Conservation (phyloP, 352 stramenopile species). For the Hyaloperonospora arabidopsidis region DNA sequence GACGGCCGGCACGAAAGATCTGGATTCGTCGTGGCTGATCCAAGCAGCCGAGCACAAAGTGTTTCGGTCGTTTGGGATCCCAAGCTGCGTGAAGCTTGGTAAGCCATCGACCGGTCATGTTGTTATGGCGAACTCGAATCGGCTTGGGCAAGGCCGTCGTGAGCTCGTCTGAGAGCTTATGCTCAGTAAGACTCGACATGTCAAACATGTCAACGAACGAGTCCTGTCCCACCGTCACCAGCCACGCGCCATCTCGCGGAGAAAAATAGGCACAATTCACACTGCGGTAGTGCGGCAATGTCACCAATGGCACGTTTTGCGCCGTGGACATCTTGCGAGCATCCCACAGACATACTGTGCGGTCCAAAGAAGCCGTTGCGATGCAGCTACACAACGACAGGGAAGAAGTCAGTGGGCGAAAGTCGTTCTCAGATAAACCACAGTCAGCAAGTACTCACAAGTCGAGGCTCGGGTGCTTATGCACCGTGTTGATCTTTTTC, state of each 20-base stretch:
- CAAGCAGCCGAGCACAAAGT: constrained; percentile 81
- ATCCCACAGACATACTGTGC: constrained; percentile 80
- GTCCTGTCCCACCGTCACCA: constrained; percentile 80
- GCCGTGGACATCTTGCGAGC: constrained; percentile 40
- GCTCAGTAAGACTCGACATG: constrained; percentile 30
- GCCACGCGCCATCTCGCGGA: constrained; percentile 41
- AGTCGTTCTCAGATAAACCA: background rate
- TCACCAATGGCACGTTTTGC: constrained; percentile 39
- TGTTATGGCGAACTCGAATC: constrained; percentile 59
- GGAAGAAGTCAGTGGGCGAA: constrained; percentile 7
- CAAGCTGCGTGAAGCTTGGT: constrained; percentile 79
- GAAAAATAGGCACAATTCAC: constrained; percentile 87
- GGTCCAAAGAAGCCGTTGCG: constrained; percentile 71
- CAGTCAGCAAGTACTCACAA: constrained; percentile 38
- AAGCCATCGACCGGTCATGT: constrained; percentile 80
- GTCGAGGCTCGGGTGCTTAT: constrained; percentile 48
- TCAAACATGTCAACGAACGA: constrained; percentile 73
- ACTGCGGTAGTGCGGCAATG: constrained; percentile 61
- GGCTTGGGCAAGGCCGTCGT: constrained; percentile 36
- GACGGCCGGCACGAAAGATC: constrained; percentile 66
- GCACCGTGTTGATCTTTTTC: constrained; percentile 85
- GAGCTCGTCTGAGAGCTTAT: constrained; percentile 26
- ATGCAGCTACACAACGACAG: constrained; percentile 38
- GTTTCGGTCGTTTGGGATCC: constrained; percentile 64
- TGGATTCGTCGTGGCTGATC: constrained; percentile 72